Conservation (phyloP, 805 yeast species). For the Zygosaccharomyces siamensis region DNA sequence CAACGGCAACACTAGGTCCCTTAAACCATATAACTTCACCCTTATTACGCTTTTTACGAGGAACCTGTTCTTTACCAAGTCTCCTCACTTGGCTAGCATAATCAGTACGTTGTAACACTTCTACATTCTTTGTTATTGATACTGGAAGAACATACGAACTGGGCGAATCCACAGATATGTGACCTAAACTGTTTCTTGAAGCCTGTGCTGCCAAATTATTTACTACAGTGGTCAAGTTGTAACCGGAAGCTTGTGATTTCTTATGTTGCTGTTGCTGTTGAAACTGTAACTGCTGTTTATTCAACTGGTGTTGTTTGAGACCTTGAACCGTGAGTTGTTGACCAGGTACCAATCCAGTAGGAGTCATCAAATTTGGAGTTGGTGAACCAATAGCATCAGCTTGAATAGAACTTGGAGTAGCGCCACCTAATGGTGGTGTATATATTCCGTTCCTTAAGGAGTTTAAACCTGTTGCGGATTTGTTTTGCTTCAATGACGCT, state of each 20-base stretch:
- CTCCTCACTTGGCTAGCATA: constrained; percentile 25
- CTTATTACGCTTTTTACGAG: constrained; percentile 20
- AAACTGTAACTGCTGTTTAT: constrained; percentile 23
- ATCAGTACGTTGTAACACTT: constrained; percentile 34
- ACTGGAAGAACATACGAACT: constrained; percentile 27
- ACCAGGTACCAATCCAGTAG: constrained; percentile 12
- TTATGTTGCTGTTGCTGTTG: constrained; percentile 17
- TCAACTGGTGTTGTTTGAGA: constrained; percentile 25
- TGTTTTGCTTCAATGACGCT: constrained; percentile 17
- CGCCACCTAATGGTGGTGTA: constrained; percentile 16
- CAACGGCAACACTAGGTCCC: constrained; percentile 54
- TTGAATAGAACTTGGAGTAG: constrained; percentile 11
- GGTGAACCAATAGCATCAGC: constrained; percentile 5
- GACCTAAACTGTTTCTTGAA: constrained; percentile 22
- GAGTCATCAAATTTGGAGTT: constrained; percentile 10
- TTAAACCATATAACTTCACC: constrained; percentile 60
- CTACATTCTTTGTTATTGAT: constrained; percentile 32
- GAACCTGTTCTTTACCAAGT: constrained; percentile 22
- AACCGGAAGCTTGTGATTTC: constrained; percentile 21
- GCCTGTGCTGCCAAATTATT: constrained; percentile 28
- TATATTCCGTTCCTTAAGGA: constrained; percentile 20
- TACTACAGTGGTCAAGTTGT: constrained; percentile 24
- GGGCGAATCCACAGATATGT: constrained; percentile 28
- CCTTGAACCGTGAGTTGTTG: constrained; percentile 23
- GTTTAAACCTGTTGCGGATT: constrained; percentile 16